These are phyloP conservation scores for Typha latifolia DNA, from an alignment of 176 grass and related monocot genomes.

Conservation along the genomic window DNA sequence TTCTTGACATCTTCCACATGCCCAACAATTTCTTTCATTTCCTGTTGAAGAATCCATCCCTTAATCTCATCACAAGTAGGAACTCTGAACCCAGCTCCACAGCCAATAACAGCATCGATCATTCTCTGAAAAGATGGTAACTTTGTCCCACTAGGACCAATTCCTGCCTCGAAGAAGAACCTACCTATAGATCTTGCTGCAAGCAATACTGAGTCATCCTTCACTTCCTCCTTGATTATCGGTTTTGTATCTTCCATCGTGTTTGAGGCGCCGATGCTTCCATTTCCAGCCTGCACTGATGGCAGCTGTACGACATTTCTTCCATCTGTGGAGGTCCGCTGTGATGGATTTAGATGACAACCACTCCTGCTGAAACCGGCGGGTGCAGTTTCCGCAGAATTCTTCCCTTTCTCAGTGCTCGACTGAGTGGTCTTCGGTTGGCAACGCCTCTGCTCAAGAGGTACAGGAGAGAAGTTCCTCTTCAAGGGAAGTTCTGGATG, in stretches of 20 bases:
- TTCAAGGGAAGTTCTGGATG: slow-evolving; percentile 25
- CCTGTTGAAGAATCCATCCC: slow-evolving; percentile 48
- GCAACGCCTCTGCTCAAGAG: not conserved
- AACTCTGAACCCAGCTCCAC: slow-evolving; percentile 19
- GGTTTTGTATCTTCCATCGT: slow-evolving; percentile 10
- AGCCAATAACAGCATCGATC: slow-evolving; percentile 35
- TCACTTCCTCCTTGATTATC: slow-evolving; percentile 16
- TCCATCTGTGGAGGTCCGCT: not conserved
- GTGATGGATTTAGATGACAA: not conserved
- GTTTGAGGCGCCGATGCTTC: not conserved
- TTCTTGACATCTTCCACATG: slow-evolving; percentile 35
- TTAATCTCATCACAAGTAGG: slow-evolving; percentile 36
- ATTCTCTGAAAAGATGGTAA: slow-evolving; percentile 50
- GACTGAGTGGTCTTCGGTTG: not conserved
- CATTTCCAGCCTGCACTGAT: not conserved
- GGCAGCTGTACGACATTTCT: not conserved
- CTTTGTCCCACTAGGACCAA: slow-evolving; percentile 43
- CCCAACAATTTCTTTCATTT: slow-evolving; percentile 40
- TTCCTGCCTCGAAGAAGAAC: slow-evolving; percentile 58
- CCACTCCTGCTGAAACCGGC: not conserved
- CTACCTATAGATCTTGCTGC: slow-evolving; percentile 45
- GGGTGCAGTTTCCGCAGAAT: not conserved
- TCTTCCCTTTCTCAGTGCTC: not conserved
- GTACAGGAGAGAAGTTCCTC: slow-evolving; percentile 4
- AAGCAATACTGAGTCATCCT: slow-evolving; percentile 21